Base-by-base conservation (phyloP, 1,139 yeast genomes). In the Nematodospora anomalae region DNA sequence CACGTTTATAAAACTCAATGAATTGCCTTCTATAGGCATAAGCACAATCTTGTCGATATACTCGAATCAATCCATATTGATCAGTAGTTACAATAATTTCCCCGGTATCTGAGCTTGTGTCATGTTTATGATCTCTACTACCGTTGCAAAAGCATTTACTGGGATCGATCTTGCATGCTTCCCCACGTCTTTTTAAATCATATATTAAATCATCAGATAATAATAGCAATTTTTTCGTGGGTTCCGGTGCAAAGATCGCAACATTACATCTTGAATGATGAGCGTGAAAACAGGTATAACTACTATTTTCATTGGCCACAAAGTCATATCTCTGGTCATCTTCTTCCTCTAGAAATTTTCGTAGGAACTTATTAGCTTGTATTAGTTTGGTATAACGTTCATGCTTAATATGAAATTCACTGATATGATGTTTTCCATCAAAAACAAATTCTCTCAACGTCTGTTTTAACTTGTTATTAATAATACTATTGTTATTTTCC, bases 21-120 rank as follows among this genome's bases (percentile, higher is more conserved):
- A 60, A 45, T 7, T 44, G 32, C 28, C 63, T 66, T 24, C 77
- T 45, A 27, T 59, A 45, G 9, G 49, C 49, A 31, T 73, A 62
- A 0, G 94, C 85, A 34, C 82, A 69, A 57, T 89, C 96, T 45
- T 87, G 84, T 48, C 97, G 70, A 55, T 83, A 86, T 0, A 89
- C 85, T 38, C 92, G 64, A 31, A 89, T 84, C 4, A 71, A 49
- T 0, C 97, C 97, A 26, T 66, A 61, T 44, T 77, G 79, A 55
- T 88, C 97, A 0, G 94, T 80, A 1, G 95, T 81, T 2, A 89
- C 82, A 20, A 88, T 76, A 27, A 83, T 77, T 21, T 74, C 64
- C 1, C 77, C 76, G 7, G 38, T 38, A 28, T 34, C 45, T n/a
- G 29, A 52, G 7, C 24, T 25, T 15, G 46, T 44, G 63, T 30